Conservation (phyloP, 768 basidiomycete species). For the Naganishia onofrii region DNA sequence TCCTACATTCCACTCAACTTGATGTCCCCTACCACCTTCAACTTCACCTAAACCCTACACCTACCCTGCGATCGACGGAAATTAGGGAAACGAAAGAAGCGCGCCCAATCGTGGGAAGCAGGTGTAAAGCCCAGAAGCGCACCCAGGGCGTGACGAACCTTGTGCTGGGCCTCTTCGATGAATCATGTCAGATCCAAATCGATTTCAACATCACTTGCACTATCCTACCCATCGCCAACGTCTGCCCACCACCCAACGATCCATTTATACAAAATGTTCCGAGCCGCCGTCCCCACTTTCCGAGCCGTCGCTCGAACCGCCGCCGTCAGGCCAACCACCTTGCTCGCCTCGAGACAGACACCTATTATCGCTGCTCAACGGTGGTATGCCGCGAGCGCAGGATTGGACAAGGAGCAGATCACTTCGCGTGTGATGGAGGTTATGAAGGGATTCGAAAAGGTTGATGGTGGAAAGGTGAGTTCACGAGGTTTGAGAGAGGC, state of each 20-base stretch:
- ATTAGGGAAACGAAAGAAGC: conserved; percentile 8
- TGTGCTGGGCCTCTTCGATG: background rate
- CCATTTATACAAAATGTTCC: conserved; percentile 34
- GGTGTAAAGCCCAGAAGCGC: background rate
- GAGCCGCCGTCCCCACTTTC: conserved; percentile 42
- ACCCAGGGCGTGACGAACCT: background rate
- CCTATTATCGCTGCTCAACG: conserved; percentile 27
- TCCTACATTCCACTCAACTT: background rate
- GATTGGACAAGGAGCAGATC: conserved; percentile 67
- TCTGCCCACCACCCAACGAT: background rate
- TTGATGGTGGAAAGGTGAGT: conserved; percentile 70
- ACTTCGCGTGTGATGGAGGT: conserved; percentile 74
- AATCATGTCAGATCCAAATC: conserved; percentile 8
- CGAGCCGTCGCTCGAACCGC: conserved; percentile 32
- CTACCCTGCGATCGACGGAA: conserved; percentile 19
- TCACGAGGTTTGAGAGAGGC: background rate
- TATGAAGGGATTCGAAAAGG: conserved; percentile 84
- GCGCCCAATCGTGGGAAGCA: conserved; percentile 17
- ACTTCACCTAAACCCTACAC: background rate
- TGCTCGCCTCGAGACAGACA: conserved; percentile 6
- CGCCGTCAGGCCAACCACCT: conserved; percentile 25
- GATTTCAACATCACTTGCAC: background rate
- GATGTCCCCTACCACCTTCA: background rate
- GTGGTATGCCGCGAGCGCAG: conserved; percentile 65
- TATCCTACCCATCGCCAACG: background rate